phyloP scores from a whole-genome alignment of 2,329 filamentous ascomycete genomes.

The Bipolaris cookei region DNA sequence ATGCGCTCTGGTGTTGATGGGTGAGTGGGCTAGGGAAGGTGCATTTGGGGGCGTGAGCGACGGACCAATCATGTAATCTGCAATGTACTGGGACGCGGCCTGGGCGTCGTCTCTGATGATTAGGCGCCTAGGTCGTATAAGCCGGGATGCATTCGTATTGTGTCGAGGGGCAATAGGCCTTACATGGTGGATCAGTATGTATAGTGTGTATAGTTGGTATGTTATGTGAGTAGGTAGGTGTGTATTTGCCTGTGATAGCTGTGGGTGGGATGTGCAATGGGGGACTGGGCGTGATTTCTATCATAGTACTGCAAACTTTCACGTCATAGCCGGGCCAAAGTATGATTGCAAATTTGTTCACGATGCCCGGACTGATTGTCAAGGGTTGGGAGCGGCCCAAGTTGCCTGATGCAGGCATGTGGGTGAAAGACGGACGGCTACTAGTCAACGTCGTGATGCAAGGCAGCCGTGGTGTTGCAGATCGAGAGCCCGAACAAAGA shows the following conservation, averaged over 20 bases:
- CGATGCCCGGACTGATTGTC: slow-evolving; percentile 34
- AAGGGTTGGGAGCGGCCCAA: slow-evolving; percentile 27
- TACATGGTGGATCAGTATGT: slow-evolving; percentile 38
- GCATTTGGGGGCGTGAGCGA: slow-evolving; percentile 29
- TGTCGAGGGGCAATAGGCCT: slow-evolving; percentile 31
- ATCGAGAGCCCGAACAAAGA: slow-evolving; percentile 6
- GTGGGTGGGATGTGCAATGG: not conserved
- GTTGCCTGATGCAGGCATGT: slow-evolving; percentile 24
- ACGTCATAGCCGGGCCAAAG: slow-evolving; percentile 29
- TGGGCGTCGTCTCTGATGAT: slow-evolving; percentile 78
- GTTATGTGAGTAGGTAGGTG: not conserved
- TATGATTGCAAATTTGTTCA: slow-evolving; percentile 24
- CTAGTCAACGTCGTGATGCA: slow-evolving; percentile 42
- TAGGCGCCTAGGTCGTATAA: slow-evolving; percentile 69
- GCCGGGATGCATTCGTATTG: slow-evolving; percentile 23
- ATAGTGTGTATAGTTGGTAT: slow-evolving; percentile 1
- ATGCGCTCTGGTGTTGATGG: slow-evolving; percentile 67
- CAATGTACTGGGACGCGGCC: slow-evolving; percentile 75
- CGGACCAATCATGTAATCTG: slow-evolving; percentile 77
- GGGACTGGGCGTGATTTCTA: slow-evolving; percentile 27
- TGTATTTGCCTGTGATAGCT: slow-evolving; percentile 16
- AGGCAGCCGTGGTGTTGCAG: slow-evolving; percentile 31
- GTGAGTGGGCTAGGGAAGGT: slow-evolving; percentile 30
- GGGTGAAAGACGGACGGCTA: slow-evolving; percentile 33
- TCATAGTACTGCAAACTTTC: slow-evolving; percentile 19